phyloP scores from a whole-genome alignment of 2,329 filamentous ascomycete species.

The Botrytis sinoallii region DNA sequence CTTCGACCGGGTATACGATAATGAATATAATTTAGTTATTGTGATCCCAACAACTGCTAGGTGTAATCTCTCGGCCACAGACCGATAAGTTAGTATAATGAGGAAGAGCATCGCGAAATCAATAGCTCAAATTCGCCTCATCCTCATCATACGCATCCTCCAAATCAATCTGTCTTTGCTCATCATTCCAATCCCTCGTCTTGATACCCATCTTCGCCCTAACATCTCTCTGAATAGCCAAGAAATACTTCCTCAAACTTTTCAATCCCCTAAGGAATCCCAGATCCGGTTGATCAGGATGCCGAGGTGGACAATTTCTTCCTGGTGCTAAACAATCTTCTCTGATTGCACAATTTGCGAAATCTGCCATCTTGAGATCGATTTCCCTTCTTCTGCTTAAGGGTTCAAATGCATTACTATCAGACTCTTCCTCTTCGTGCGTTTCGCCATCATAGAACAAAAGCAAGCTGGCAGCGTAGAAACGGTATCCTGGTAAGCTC shows the following conservation, averaged over 20 bases:
- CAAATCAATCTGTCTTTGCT: conserved; percentile 5
- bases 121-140: conserved; percentile 19
- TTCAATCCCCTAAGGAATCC: conserved; percentile 85
- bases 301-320: conserved; percentile 72
- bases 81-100: neutral
- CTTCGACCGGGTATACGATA: neutral
- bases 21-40: neutral
- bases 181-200: conserved; percentile 9
- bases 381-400: conserved; percentile 52
- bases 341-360: conserved; percentile 93
- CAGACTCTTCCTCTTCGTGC: conserved; percentile 49
- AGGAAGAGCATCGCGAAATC: neutral
- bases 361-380: conserved; percentile 96
- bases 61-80: neutral
- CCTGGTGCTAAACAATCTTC: conserved; percentile 63
- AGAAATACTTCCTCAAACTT: conserved; percentile 78
- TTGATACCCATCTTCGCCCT: conserved; percentile 37
- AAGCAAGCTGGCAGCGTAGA: conserved; percentile 91
- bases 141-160: conserved; percentile 14
- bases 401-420: conserved; percentile 42
- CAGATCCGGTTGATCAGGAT: conserved; percentile 76
- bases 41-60: neutral
- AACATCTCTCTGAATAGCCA: conserved; percentile 80
- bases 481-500: conserved; percentile 78
- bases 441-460: conserved; percentile 94